phyloP scores from a whole-genome alignment of 768 basidiomycete genomes.

The Boletus rubescentipes region DNA sequence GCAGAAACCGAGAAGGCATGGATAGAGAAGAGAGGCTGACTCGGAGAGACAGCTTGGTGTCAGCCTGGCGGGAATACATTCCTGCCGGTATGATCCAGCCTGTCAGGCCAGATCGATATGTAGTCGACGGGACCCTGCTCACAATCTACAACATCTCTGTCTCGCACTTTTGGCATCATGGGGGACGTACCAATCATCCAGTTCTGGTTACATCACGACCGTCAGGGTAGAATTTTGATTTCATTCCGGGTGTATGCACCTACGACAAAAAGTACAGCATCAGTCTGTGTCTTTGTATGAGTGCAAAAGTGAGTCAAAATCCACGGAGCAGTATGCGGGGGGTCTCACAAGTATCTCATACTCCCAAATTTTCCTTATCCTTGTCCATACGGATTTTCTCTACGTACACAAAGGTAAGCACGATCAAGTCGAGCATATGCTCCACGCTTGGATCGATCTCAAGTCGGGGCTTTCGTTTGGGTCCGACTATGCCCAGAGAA shows the following conservation, averaged over 20 bases:
- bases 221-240: not conserved
- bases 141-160: not conserved
- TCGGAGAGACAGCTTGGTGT: conserved; percentile 2
- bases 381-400: conserved; percentile 31
- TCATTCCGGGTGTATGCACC: conserved; percentile 9
- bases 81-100: conserved; percentile 1
- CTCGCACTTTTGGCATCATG: not conserved
- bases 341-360: conserved; percentile 6
- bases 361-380: conserved; percentile 6
- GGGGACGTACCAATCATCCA: not conserved
- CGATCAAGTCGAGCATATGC: conserved; percentile 28
- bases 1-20: not conserved
- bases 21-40: conserved; percentile 23
- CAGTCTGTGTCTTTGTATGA: not conserved
- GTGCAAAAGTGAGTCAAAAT: conserved; percentile 1
- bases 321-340: not conserved
- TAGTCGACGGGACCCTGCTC: not conserved
- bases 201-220: not conserved
- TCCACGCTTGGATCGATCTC: conserved; percentile 18
- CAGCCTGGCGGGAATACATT: conserved; percentile 10
- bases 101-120: conserved; percentile 16
- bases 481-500: conserved; percentile 21
- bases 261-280: conserved; percentile 8
- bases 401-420: conserved; percentile 34
- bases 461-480: conserved; percentile 17